phyloP scores from a whole-genome alignment of 768 basidiomycete genomes.

The Russula virescens region DNA sequence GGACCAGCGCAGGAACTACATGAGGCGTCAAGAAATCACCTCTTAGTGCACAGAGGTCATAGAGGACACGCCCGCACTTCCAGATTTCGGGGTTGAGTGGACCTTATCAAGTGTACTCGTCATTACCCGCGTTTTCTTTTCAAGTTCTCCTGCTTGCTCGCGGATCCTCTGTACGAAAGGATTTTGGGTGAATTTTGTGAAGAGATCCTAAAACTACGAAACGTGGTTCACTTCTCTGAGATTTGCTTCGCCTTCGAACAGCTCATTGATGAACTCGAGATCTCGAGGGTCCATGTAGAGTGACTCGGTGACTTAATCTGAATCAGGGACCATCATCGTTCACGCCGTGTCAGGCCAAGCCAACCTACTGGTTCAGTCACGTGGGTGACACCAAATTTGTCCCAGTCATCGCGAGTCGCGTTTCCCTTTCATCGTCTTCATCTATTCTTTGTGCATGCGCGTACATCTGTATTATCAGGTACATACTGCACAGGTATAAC shows the following conservation, averaged over 20 bases:
- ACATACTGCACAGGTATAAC: background rate
- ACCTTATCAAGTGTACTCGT: constrained; percentile 74
- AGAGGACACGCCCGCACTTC: constrained; percentile 40
- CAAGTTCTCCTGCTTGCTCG: constrained; percentile 66
- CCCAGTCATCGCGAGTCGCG: background rate
- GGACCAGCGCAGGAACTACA: constrained; percentile 56
- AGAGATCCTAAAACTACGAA: background rate
- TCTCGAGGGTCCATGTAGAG: constrained; percentile 21
- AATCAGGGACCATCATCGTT: too few relatives aligned
- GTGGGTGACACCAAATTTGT: background rate
- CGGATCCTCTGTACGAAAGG: constrained; percentile 59
- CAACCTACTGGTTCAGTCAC: background rate
- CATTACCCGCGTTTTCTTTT: constrained; percentile 68
- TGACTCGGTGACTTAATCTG: too few relatives aligned
- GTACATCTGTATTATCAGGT: background rate
- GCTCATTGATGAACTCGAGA: constrained; percentile 18
- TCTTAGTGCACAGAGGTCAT: background rate
- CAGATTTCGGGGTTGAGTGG: constrained; percentile 61
- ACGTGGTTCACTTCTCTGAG: constrained; percentile 21
- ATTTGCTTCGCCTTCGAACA: constrained; percentile 19
- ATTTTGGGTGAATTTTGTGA: background rate
- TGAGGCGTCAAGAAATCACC: background rate
- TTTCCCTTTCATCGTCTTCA: background rate
- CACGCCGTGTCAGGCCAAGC: too few relatives aligned
- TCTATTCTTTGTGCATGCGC: background rate